Base-by-base conservation (phyloP, 1,139 yeast genomes). In the Kodamaea suecica region DNA sequence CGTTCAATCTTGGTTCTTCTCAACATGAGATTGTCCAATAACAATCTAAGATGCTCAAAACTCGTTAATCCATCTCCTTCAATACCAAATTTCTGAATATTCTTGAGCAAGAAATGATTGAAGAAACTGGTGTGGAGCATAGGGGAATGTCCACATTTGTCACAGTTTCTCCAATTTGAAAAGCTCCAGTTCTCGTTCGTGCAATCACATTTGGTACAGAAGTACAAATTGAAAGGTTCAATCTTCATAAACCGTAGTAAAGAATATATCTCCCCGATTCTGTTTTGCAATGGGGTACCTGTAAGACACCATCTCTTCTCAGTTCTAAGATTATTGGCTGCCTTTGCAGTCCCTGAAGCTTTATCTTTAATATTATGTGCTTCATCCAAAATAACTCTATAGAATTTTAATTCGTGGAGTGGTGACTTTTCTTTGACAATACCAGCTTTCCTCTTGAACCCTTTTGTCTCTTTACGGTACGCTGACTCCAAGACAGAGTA, bases 331-430 rank as follows among this genome's bases (percentile, higher is more conserved):
- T 70, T 67, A 55, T 85, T 87, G 1, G 95, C 96, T 1, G 97
- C 95, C 46, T 84, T 81, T 0, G 97, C 88, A 0, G 98, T 92
- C 23, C 90, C 90, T 34, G 95, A 82, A 34, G 90, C 86, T 41
- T 97, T 73, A 56, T 92, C 97, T 55, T 94, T 94, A 61, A 92
- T 90, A 54, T 90, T 90, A 58, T 92, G 99, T 0, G 98, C 98
- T 57, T 92, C 99, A 61, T 92, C 99, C 34, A 92, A 64, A 9
- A 92, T 78, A n/a, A 90, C 95, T 38, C 99, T 66, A 52, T 87
- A 84, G 55, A 88, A 92, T 25, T 76, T 70, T 31, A 85, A 67
- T n/a, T 72, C 62, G 54, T 92, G 98, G 26, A 92, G 55, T 0
- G 82, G 75, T 16, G 95, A 83, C 42, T 73, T 71, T 47, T 88